Evolutionary conservation across 106 monocot genomes (phyloP).

Genomic region (Dendrobium nobile): DNA sequence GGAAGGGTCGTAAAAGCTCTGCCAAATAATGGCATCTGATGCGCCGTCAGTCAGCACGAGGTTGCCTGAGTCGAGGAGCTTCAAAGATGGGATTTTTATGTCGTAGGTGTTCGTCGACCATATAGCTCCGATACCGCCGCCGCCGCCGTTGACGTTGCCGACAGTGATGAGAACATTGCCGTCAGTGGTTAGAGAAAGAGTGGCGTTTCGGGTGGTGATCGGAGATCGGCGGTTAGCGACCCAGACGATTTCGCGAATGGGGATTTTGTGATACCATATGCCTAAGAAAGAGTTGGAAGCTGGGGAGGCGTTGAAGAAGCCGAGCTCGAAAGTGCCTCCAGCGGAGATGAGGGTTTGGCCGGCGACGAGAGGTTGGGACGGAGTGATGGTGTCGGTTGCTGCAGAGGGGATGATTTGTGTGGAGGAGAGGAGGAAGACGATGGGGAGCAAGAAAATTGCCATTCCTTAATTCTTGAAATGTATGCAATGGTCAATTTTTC

Average conservation of each 20-base stretch:
- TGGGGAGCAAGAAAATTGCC: background rate
- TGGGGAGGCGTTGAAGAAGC: conserved; percentile 5
- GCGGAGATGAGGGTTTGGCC: conserved; percentile 12
- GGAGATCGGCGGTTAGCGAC: conserved; percentile 12
- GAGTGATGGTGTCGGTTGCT: conserved; percentile 4
- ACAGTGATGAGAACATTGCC: background rate
- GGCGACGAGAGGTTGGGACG: background rate
- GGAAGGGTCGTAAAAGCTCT: conserved; percentile 20
- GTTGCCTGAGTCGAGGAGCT: conserved; percentile 19
- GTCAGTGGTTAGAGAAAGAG: background rate
- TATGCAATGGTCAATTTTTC: background rate
- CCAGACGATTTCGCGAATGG: conserved; percentile 12
- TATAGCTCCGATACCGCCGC: no score
- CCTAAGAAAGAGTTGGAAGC: background rate
- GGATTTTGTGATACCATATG: conserved; percentile 7
- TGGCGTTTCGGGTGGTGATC: background rate
- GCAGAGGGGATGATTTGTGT: background rate
- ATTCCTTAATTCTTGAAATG: background rate
- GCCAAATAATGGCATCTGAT: background rate
- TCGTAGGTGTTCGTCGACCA: conserved; percentile 8
- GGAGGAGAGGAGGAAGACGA: background rate
- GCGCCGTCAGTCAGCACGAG: conserved; percentile 6
- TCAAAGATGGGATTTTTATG: conserved; percentile 5
- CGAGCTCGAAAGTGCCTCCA: conserved; percentile 6
- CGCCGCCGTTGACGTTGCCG: background rate